Base-by-base conservation (phyloP, 208 protist genomes). In the Trypanosoma scelopori region DNA sequence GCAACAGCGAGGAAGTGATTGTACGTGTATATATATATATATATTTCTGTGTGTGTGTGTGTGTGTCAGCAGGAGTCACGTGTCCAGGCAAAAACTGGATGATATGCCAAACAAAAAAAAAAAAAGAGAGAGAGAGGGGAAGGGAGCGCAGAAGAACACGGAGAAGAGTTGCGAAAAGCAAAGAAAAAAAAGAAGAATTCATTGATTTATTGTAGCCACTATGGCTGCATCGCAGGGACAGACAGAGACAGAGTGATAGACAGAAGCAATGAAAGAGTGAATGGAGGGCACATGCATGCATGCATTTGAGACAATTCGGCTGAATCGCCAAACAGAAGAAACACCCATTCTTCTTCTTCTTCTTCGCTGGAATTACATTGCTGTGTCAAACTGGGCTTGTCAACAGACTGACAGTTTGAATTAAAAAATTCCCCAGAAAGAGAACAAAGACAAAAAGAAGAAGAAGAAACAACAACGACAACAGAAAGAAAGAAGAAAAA, bases 61-160 rank as follows among this genome's bases (percentile, higher is more conserved):
- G 9, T 37, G 32, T 37, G 3, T 11, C 3, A 37, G 32, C 5
- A 11, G 32, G 32, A 37, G 3, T 37, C 32, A 37, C 32, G 32
- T 37, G 5, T 37, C 32, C 32, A 37, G 9, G 32, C 3, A 37
- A 37, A 37, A 37, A 37, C 32, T 11, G 9, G 9, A 37, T 11
- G 9, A 37, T 11, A 37, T 49, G 27, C 28, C 3, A 48, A 28
- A 9, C 5, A 58, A 58, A 62, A 48, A 71, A 70, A 57, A 59
- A 73, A 32, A 56, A 61, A 62, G 64, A 66, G 52, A 58, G 32
- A 58, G 13, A 55, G 30, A 28, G 55, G 30, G 9, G 23, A 32
- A 20, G 3, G 30, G 37, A 51, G 2, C 32, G 3, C 32, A 37
- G 32, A 68, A 48, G 22, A 32, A 22, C 16, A 42, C 5, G 16